Evolutionary conservation across 106 monocot species (phyloP).

Genomic region (Phalaenopsis aphrodite): DNA sequence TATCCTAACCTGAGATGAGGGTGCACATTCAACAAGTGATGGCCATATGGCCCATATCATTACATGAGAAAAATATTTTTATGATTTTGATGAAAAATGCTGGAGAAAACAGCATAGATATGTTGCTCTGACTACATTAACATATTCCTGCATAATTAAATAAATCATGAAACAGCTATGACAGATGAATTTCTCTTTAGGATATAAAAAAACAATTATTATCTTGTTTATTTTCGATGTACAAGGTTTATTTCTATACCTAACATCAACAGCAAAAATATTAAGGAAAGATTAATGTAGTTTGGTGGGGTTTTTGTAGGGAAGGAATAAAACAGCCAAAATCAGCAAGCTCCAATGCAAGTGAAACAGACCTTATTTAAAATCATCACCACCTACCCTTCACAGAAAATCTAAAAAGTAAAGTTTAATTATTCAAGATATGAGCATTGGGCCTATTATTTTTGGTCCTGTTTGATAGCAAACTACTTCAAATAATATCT

Average conservation of each 20-base stretch:
- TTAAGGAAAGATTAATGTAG: not conserved
- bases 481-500: too few species aligned
- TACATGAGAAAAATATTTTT: not conserved
- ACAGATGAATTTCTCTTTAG: not conserved
- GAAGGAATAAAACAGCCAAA: not conserved
- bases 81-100: not conserved
- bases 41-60: not conserved
- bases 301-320: not conserved
- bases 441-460: too few species aligned
- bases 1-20: conserved; percentile 50
- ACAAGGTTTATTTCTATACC: not conserved
- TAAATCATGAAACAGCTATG: not conserved
- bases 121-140: too few species aligned
- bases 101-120: not conserved
- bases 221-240: not conserved
- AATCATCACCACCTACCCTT: too few species aligned
- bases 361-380: too few species aligned
- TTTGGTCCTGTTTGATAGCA: too few species aligned
- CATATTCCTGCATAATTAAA: not conserved
- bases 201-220: too few species aligned
- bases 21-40: not conserved
- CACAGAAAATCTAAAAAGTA: too few species aligned
- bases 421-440: too few species aligned
- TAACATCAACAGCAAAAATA: not conserved
- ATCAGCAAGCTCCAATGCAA: not conserved